These are phyloP conservation scores for Streptanthus diversifolius DNA, from an alignment of 345 rosid genomes.

Conservation along the genomic window DNA sequence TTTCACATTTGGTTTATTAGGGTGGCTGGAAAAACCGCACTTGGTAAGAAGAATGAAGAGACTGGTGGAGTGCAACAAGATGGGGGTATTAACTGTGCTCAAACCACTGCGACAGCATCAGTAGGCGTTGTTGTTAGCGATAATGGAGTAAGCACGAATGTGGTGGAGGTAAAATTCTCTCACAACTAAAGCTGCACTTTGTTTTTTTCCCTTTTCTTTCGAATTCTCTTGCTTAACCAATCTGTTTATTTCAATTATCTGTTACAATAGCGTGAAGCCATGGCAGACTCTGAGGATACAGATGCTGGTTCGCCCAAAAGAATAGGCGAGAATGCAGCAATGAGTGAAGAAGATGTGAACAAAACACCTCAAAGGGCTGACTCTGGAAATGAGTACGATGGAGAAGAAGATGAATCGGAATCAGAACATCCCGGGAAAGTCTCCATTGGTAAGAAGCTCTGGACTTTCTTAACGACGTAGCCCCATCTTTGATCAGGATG, in stretches of 20 bases:
- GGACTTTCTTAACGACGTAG: slow-evolving; percentile 86
- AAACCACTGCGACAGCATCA: slow-evolving; percentile 42
- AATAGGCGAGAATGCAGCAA: slow-evolving; percentile 36
- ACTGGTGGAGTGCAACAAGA: slow-evolving; percentile 35
- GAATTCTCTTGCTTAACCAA: neutral
- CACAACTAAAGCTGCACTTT: slow-evolving; percentile 1
- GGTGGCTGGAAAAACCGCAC: slow-evolving; percentile 7
- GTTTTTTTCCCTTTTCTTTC: neutral
- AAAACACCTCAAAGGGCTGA: slow-evolving; percentile 48
- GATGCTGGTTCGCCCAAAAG: slow-evolving; percentile 41
- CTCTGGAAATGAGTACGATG: slow-evolving; percentile 42
- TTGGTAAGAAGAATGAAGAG: slow-evolving; percentile 33
- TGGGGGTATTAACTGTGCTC: slow-evolving; percentile 34
- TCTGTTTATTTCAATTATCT: neutral
- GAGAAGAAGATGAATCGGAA: slow-evolving; percentile 53
- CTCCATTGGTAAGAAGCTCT: slow-evolving; percentile 85
- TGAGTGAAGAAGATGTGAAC: slow-evolving; percentile 88
- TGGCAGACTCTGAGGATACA: slow-evolving; percentile 38
- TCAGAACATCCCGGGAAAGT: slow-evolving; percentile 68
- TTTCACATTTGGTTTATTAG: slow-evolving; percentile 16
- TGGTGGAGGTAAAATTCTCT: slow-evolving; percentile 46
- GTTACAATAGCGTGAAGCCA: slow-evolving; percentile 44
- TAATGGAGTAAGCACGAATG: slow-evolving; percentile 49
- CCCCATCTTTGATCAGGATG: slow-evolving; percentile 4
- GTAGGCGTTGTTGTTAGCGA: slow-evolving; percentile 48